phyloP scores from a whole-genome alignment of 2,329 filamentous ascomycete species.

The Tolypocladium tundrense region DNA sequence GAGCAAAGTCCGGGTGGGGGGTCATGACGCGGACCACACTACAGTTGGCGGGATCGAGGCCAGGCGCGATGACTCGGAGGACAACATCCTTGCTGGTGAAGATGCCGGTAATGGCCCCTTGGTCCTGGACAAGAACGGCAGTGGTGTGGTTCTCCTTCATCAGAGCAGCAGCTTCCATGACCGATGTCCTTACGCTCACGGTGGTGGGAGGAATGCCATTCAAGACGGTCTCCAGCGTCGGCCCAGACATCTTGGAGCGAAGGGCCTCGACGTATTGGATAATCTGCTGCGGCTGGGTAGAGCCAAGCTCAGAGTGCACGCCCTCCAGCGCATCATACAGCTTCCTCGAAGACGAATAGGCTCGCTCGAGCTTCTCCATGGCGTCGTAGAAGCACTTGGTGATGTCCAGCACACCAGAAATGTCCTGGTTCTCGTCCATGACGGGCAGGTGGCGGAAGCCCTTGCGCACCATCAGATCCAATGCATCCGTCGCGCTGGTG shows the following conservation, averaged over 20 bases:
- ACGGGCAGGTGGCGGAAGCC: constrained; percentile 95
- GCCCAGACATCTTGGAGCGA: constrained; percentile 92
- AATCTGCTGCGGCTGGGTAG: constrained; percentile 94
- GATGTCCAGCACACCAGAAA: constrained; percentile 94
- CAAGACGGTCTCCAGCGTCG: constrained; percentile 87
- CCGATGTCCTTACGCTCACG: constrained; percentile 89
- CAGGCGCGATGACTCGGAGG: constrained; percentile 91
- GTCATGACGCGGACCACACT: constrained; percentile 99
- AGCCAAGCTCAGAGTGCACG: constrained; percentile 91
- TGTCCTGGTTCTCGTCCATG: constrained; percentile 99
- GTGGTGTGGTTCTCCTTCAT: constrained; percentile 99
- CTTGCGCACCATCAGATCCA: constrained; percentile 97
- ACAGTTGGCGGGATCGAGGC: constrained; percentile 86
- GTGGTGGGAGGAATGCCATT: constrained; percentile 88
- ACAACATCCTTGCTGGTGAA: constrained; percentile 99
- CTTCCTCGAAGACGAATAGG: constrained; percentile 95
- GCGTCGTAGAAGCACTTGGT: constrained; percentile 99
- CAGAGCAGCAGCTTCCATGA: constrained; percentile 85
- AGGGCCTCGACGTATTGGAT: constrained; percentile 98
- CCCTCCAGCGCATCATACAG: constrained; percentile 95
- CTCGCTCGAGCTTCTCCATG: constrained; percentile 98
- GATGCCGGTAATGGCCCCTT: constrained; percentile 95
- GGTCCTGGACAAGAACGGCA: constrained; percentile 89
- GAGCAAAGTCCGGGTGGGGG: constrained; percentile 95
- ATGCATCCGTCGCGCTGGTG: constrained; percentile 91